Evolutionary conservation across 805 yeast genomes (phyloP).

Genomic region (Candida krabiensis): DNA sequence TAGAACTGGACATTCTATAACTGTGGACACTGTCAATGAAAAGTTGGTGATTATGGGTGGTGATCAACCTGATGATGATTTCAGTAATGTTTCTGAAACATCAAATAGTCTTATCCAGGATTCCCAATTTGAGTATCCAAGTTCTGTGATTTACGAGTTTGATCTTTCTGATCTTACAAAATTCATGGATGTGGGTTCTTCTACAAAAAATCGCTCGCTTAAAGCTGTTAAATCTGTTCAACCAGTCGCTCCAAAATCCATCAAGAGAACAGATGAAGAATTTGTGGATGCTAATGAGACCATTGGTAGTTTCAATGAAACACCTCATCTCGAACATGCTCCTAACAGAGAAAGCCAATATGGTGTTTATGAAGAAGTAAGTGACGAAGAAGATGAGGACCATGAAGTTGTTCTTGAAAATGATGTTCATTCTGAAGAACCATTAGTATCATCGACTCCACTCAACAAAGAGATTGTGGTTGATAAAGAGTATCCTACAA

Average conservation of each 20-base stretch:
- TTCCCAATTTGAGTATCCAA: slow-evolving; percentile 30
- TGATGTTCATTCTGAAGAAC: slow-evolving; percentile 2
- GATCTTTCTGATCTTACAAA: slow-evolving; percentile 27
- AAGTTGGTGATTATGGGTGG: slow-evolving; percentile 90
- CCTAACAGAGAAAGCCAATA: slow-evolving; percentile 19
- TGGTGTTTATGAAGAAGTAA: slow-evolving; percentile 19
- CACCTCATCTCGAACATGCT: slow-evolving; percentile 11
- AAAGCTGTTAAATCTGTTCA: slow-evolving; percentile 5
- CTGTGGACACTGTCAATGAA: slow-evolving; percentile 64
- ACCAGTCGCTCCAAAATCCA: neutral
- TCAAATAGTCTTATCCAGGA: slow-evolving; percentile 27
- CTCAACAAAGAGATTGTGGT: neutral
- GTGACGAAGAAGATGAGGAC: slow-evolving; percentile 14
- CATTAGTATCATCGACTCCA: slow-evolving; percentile 13
- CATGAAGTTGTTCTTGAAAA: neutral
- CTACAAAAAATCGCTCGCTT: neutral
- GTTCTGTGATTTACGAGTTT: slow-evolving; percentile 38
- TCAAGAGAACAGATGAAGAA: slow-evolving; percentile 4
- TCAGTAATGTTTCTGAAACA: slow-evolving; percentile 22
- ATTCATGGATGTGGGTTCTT: slow-evolving; percentile 25
- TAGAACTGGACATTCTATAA: slow-evolving; percentile 88
- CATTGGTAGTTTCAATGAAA: slow-evolving; percentile 4
- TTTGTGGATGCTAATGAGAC: slow-evolving; percentile 18
- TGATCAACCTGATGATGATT: slow-evolving; percentile 66
- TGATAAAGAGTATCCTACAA: neutral